Conservation (phyloP, 495 filamentous ascomycete genomes). For the Echria macrotheca region DNA sequence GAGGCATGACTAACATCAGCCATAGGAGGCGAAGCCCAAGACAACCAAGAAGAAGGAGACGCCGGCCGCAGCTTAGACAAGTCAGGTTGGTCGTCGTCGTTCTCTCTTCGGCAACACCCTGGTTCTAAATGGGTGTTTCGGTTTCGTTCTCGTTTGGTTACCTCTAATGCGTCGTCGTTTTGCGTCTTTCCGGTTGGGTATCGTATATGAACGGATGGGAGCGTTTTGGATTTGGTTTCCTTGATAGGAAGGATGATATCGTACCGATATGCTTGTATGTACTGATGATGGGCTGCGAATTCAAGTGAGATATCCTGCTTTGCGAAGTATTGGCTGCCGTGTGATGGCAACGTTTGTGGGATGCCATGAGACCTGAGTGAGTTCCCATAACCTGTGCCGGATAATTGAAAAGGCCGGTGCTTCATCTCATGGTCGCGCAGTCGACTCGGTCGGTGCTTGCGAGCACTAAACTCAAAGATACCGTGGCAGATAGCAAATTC, state of each 20-base stretch:
- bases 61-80: constrained; percentile 20
- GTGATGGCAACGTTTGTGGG: too few species aligned
- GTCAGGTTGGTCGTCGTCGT: neutral
- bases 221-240: constrained; percentile 6
- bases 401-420: too few species aligned
- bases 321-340: neutral
- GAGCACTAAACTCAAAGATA: too few species aligned
- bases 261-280: constrained; percentile 10
- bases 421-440: too few species aligned
- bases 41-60: constrained; percentile 36
- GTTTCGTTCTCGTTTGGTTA: neutral
- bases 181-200: constrained; percentile 20
- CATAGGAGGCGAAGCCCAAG: constrained; percentile 34
- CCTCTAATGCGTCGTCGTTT: constrained; percentile 3
- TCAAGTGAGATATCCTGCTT: constrained; percentile 7
- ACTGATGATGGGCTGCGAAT: constrained; percentile 6
- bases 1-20: constrained; percentile 1
- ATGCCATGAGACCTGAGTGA: too few species aligned
- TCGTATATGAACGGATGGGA: constrained; percentile 8
- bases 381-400: too few species aligned
- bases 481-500: too few species aligned
- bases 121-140: neutral
- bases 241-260: constrained; percentile 10
- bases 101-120: neutral
- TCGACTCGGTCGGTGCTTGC: too few species aligned